These are phyloP conservation scores for button mushroom (Agaricus bisporus) DNA, from an alignment of 768 basidiomycete genomes.

Conservation along the genomic window DNA sequence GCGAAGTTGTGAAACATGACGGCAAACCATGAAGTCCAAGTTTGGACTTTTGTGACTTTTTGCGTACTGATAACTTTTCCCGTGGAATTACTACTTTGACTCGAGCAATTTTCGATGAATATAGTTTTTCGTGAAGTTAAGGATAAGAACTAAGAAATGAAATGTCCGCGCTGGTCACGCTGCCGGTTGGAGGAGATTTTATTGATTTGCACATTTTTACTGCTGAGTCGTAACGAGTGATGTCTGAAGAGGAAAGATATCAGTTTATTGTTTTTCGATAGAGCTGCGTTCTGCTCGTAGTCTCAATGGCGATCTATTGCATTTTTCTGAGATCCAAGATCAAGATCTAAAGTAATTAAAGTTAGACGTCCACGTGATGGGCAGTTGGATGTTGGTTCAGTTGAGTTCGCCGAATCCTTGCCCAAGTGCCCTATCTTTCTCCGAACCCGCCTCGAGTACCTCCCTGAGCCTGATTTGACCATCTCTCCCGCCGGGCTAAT, in stretches of 20 bases:
- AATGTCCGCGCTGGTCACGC: constrained; percentile 28
- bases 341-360: too few species aligned
- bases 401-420: too few species aligned
- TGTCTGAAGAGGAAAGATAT: constrained; percentile 54
- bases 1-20: constrained; percentile 25
- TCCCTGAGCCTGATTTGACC: neutral
- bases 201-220: constrained; percentile 67
- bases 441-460: neutral
- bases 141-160: constrained; percentile 34
- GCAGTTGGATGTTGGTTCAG: too few species aligned
- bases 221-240: constrained; percentile 32
- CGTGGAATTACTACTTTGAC: neutral
- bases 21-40: neutral
- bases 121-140: constrained; percentile 19
- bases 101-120: neutral
- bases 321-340: too few species aligned
- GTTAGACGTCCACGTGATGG: too few species aligned
- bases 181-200: constrained; percentile 44
- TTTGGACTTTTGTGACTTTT: neutral
- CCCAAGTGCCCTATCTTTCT: neutral
- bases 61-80: neutral
- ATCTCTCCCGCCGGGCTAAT: constrained; percentile 27
- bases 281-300: constrained; percentile 56
- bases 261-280: constrained; percentile 66
- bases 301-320: too few species aligned